A percentile compares a stretch with the other conserved stretches of the same genome.
Evolutionary conservation across 176 grass and related monocot genomes (phyloP).

Genomic region (Saccharum spontaneum): DNA sequence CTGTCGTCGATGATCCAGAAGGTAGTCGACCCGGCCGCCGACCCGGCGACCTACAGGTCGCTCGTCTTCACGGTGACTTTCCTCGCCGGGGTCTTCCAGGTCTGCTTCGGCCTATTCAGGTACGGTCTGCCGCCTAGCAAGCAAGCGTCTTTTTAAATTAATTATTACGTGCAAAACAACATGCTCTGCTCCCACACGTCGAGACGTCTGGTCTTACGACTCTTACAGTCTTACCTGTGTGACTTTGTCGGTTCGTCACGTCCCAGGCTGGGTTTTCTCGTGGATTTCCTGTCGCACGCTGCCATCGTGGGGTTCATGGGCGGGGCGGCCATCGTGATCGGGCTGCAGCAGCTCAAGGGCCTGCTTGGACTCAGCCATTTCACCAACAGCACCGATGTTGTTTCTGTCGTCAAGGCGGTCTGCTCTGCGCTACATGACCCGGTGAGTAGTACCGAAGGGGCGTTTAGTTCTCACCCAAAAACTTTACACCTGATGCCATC

Average conservation of each 20-base stretch:
- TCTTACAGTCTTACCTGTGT: too few relatives aligned
- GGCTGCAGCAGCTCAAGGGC: constrained; percentile 91
- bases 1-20: constrained; percentile 91
- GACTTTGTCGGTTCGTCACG: background rate
- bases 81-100: constrained; percentile 82
- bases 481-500: too few relatives aligned
- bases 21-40: constrained; percentile 65
- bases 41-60: constrained; percentile 62
- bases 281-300: constrained; percentile 92
- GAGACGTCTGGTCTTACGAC: background rate
- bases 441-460: constrained; percentile 31
- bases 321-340: constrained; percentile 88
- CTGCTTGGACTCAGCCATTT: constrained; percentile 74
- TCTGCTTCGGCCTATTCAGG: constrained; percentile 87
- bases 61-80: constrained; percentile 89
- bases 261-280: constrained; percentile 77
- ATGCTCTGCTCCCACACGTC: background rate
- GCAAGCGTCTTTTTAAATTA: background rate
- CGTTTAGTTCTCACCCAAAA: too few relatives aligned
- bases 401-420: constrained; percentile 74
- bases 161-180: background rate
- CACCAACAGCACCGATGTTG: constrained; percentile 81
- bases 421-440: constrained; percentile 52
- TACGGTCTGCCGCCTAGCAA: background rate
- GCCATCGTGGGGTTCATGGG: constrained; percentile 95